Evolutionary conservation across 345 rosid species (phyloP).

Genomic region (Balakata baccata): DNA sequence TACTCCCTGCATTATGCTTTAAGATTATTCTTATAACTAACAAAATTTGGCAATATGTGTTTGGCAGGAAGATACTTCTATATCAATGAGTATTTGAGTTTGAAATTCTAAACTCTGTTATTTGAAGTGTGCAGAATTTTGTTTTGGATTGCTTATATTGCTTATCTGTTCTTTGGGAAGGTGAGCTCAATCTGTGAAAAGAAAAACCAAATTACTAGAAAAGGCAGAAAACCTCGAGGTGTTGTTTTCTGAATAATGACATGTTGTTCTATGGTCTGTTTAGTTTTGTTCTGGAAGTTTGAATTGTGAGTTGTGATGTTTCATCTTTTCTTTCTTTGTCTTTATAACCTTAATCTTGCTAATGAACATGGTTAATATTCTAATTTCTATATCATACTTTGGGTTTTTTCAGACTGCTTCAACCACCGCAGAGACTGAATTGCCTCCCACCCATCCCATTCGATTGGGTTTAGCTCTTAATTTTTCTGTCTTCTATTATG

Average conservation of each 20-base stretch:
- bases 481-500: constrained; percentile 57
- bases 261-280: neutral
- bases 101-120: neutral
- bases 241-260: neutral
- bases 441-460: constrained; percentile 57
- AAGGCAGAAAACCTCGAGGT: neutral
- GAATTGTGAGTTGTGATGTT: neutral
- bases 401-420: constrained; percentile 37
- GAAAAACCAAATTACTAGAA: neutral
- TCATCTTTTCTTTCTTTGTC: neutral
- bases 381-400: neutral
- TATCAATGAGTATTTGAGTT: neutral
- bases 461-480: constrained; percentile 52
- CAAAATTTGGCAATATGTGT: neutral
- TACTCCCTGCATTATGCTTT: neutral
- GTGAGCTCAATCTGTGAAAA: neutral
- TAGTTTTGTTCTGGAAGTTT: neutral
- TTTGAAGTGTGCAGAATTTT: neutral
- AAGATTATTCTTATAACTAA: neutral
- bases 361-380: neutral
- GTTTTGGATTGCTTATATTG: neutral
- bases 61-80: neutral
- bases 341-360: neutral
- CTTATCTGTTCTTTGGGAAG: neutral
- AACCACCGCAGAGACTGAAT: constrained; percentile 44